These are phyloP conservation scores for Cyanophora paradoxa DNA, from an alignment of 78 protist species.

Conservation along the genomic window DNA sequence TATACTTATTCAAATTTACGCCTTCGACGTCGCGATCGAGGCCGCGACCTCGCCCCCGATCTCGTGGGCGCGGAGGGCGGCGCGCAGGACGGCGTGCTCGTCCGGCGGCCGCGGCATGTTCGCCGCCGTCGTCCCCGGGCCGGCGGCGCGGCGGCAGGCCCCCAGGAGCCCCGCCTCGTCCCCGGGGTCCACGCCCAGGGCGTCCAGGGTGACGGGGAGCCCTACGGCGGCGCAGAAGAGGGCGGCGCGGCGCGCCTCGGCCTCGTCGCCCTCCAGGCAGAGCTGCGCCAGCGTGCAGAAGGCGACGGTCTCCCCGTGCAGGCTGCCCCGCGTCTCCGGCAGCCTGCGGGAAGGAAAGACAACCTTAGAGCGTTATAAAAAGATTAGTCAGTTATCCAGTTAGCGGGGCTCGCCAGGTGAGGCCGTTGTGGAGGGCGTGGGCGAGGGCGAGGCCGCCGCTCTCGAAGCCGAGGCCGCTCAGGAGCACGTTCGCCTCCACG, in stretches of 20 bases:
- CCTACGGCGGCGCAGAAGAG: neutral
- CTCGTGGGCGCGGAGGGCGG: slow-evolving; percentile 4
- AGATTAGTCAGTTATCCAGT: too few species aligned
- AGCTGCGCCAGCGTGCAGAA: slow-evolving; percentile 21
- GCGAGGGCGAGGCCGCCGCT: slow-evolving; percentile 31
- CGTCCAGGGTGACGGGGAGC: slow-evolving; percentile 13
- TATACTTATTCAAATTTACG: too few species aligned
- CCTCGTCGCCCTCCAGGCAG: neutral
- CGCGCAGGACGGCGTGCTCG: neutral
- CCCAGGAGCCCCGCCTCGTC: neutral
- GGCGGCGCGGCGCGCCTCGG: too few species aligned
- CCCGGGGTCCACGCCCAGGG: neutral
- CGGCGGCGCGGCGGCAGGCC: slow-evolving; percentile 1
- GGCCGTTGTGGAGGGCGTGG: slow-evolving; percentile 19
- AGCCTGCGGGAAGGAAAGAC: too few species aligned
- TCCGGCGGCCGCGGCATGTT: slow-evolving; percentile 1
- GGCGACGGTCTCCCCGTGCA: slow-evolving; percentile 40
- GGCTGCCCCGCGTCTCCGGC: neutral
- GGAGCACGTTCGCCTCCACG: slow-evolving; percentile 26
- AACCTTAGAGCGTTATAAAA: too few species aligned
- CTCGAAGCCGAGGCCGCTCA: slow-evolving; percentile 33
- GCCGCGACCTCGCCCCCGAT: too few species aligned
- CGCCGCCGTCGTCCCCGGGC: neutral
- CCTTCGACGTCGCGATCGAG: too few species aligned
- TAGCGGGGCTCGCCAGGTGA: neutral